Conservation (phyloP, 2,329 filamentous ascomycete species). For the Aspergillus ibericus region DNA sequence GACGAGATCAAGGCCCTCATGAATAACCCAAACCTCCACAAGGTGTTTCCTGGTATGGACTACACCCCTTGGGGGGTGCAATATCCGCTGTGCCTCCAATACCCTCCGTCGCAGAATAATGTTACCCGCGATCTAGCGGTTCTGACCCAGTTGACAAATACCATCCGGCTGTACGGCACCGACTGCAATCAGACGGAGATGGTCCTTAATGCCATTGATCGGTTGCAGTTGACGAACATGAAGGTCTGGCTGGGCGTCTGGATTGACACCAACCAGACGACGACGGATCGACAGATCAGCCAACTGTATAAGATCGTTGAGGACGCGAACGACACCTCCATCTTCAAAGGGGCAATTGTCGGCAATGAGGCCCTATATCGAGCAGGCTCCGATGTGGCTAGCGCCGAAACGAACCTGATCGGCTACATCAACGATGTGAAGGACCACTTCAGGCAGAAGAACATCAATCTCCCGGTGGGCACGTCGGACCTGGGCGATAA, state of each 20-base stretch:
- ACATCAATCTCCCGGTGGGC: slow-evolving; percentile 72
- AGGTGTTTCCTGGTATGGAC: slow-evolving; percentile 92
- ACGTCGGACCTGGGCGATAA: slow-evolving; percentile 88
- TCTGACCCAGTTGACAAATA: slow-evolving; percentile 84
- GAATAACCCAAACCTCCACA: slow-evolving; percentile 79
- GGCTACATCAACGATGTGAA: slow-evolving; percentile 67
- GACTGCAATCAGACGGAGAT: slow-evolving; percentile 98
- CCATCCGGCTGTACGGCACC: slow-evolving; percentile 85
- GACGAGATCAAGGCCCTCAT: slow-evolving; percentile 76
- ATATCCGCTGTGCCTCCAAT: slow-evolving; percentile 76
- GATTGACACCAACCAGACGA: slow-evolving; percentile 80
- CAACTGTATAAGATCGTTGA: slow-evolving; percentile 86
- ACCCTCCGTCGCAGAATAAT: slow-evolving; percentile 88
- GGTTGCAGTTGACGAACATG: slow-evolving; percentile 69
- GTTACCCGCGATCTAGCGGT: slow-evolving; percentile 88
- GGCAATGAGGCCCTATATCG: slow-evolving; percentile 65
- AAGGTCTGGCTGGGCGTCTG: slow-evolving; percentile 95
- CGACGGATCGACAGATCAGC: slow-evolving; percentile 75
- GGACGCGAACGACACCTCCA: slow-evolving; percentile 40
- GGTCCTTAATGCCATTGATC: slow-evolving; percentile 78
- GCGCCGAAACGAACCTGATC: slow-evolving; percentile 65
- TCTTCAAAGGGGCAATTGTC: slow-evolving; percentile 63
- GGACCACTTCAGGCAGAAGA: slow-evolving; percentile 66
- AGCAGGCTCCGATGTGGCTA: slow-evolving; percentile 52
- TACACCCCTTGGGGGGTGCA: slow-evolving; percentile 91